Base-by-base conservation (phyloP, 139 green algal genomes). In the Auxenochlorella pyrenoidosa region DNA sequence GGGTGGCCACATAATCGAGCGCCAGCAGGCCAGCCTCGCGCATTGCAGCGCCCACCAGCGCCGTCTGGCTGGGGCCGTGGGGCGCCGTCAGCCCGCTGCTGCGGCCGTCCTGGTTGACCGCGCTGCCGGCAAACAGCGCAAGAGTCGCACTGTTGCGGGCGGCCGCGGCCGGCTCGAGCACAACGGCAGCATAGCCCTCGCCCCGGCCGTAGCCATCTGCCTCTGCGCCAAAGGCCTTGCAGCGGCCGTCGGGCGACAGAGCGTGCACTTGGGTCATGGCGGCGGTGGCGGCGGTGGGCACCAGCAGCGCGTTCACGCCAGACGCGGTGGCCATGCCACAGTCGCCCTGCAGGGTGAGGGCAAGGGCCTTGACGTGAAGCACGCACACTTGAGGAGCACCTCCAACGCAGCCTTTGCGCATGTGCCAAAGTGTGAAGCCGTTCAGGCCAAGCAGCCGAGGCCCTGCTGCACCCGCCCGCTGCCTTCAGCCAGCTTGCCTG, bases 31-130 rank as follows among this genome's bases (percentile, higher is more conserved):
- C 34, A 1, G 93, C 51, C 36, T 80, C 38, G 22, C 86, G 89
- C 73, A 93, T 92, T 43, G 89, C 66, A n/a, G 72, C 30, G 75
- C 95, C 80, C 22, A 97, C 90, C 43, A 97, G 89, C 6, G 91
- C 92, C 68, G 95, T 86, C 87, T 98, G 95, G 44, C 87, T 93
- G 36, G 95, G 95, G 0, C 95, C 95, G 78, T 98, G 94, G 0
- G 95, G 95, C 5, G 96, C 96, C 34, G 96, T 98, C 28, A 98
- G 91, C 47, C 94, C 92, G 68, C 91, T 96, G 84, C 94, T 97
- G 75, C 96, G 90, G 18, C 96, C 96, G 86, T 98, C 96, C 90
- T 98, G 95, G 89, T 98, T 98, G 34, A 98, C 95, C 0, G 95
- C 90, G 34, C 88, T 94, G 2, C 94, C 95, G 5, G 81, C 81